Base-by-base conservation (phyloP, 2,329 filamentous ascomycete species). In the Cytospora leucostoma region DNA sequence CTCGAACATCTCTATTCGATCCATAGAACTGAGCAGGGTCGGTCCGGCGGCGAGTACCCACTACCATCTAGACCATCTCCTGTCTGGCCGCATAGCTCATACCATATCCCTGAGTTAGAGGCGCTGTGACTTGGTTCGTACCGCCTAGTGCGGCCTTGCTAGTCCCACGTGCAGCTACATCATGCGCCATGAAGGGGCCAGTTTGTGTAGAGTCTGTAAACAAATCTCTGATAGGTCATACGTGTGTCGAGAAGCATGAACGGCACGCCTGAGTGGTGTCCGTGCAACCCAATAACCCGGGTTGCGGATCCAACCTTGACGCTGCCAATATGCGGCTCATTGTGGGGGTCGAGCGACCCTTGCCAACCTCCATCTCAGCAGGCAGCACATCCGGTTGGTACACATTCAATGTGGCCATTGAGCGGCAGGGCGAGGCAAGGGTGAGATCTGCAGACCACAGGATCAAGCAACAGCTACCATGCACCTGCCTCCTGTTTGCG, bases 371-470 rank as follows among this genome's bases (percentile, higher is more conserved):
- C 63, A 27, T 65, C 49, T 53, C 49, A 35, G 34, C 35, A 54
- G 61, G 40, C 8, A 47, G 33, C 49, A 21, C 35, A 59, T 57
- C 54, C 34, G 49, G 55, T 53, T 62, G 60, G 54, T n/a, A 40
- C 44, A 51, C 35, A 34, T 13, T 15, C 10, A 53, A 5, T 37
- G 38, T 47, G 61, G 33, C 27, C 58, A 61, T 53, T 54, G 54
- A 40, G 47, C 58, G 47, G 50, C 15, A 54, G 32, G 50, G 57
- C 19, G 34, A 58, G 38, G 34, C 61, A 59, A 56, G 44, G 44
- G 15, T 59, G 11, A 37, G 38, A 55, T 61, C 58, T 61, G 61
- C 64, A 66, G 58, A 61, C 52, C 61, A 66, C 61, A 35, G 37
- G 47, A 58, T 12, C 52, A 7, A 40, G 54, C 57, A 57, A 61